These are phyloP conservation scores for Chimonanthus salicifolius DNA, from an alignment of 164 flowering plant species.

Conservation along the genomic window DNA sequence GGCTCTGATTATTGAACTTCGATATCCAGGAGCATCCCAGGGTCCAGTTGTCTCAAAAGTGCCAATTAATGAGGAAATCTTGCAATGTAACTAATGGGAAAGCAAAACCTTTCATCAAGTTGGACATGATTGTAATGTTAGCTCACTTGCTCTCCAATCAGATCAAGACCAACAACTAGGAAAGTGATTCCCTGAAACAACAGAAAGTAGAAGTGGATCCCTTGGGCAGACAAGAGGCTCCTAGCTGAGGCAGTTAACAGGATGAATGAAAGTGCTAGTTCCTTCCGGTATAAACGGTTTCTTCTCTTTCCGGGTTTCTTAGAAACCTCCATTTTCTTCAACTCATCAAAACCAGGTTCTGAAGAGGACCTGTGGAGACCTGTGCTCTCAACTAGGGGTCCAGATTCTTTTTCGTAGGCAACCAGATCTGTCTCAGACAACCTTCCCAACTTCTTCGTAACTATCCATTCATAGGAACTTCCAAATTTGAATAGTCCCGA, in stretches of 20 bases:
- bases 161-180: conserved; percentile 79
- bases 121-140: conserved; percentile 19
- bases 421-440: conserved; percentile 86
- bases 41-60: conserved; percentile 1
- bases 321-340: conserved; percentile 45
- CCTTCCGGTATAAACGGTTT: conserved; percentile 75
- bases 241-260: conserved; percentile 77
- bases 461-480: conserved; percentile 92
- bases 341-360: conserved; percentile 63
- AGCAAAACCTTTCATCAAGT: not conserved
- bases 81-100: not conserved
- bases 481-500: conserved; percentile 80
- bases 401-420: conserved; percentile 58
- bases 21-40: conserved; percentile 1
- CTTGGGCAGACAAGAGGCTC: conserved; percentile 89
- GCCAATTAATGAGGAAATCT: conserved; percentile 1
- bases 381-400: conserved; percentile 23
- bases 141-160: conserved; percentile 93
- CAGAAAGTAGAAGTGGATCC: conserved; percentile 88
- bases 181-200: conserved; percentile 87
- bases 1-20: conserved; percentile 1
- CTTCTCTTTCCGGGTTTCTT: conserved; percentile 45
- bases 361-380: conserved; percentile 51
- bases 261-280: conserved; percentile 77
- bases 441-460: conserved; percentile 85